Percentiles rank a stretch among this genome's conserved stretches.
Evolutionary conservation across 208 protist species (phyloP).

Genomic region (Acanthamoeba sp.): DNA sequence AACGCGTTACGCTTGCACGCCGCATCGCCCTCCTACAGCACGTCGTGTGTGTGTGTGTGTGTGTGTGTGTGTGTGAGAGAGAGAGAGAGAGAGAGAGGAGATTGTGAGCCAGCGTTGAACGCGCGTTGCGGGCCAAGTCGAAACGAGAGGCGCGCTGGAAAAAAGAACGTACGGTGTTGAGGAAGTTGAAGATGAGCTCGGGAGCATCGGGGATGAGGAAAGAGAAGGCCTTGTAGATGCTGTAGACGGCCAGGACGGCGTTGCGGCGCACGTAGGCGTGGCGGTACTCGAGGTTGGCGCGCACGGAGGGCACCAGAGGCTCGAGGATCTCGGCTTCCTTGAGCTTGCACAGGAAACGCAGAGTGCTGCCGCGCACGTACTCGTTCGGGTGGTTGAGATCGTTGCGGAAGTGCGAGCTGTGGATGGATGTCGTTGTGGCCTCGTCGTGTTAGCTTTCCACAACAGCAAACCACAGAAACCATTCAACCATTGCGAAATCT

Average conservation of each 20-base stretch:
- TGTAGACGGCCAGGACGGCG: conserved; percentile 97
- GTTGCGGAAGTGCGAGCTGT: conserved; percentile 94
- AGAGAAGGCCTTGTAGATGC: conserved; percentile 95
- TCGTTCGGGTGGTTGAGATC: conserved; percentile 98
- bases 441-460: background rate
- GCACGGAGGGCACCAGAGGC: conserved; percentile 96
- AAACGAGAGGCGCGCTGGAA: no score
- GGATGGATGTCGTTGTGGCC: background rate
- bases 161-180: conserved; percentile 86
- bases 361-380: conserved; percentile 97
- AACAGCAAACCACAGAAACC: no score
- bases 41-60: background rate
- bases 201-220: conserved; percentile 97
- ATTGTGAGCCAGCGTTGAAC: no score
- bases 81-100: no score
- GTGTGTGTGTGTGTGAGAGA: background rate
- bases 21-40: conserved; percentile 90
- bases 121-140: no score
- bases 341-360: conserved; percentile 98
- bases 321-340: conserved; percentile 97
- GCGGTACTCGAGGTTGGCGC: conserved; percentile 94
- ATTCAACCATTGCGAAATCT: background rate
- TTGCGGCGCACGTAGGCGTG: conserved; percentile 98
- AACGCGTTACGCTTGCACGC: conserved; percentile 97
- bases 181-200: conserved; percentile 96